Evolutionary conservation across 176 grass and related monocot genomes (phyloP).

Genomic region (Aegilops umbellulata): DNA sequence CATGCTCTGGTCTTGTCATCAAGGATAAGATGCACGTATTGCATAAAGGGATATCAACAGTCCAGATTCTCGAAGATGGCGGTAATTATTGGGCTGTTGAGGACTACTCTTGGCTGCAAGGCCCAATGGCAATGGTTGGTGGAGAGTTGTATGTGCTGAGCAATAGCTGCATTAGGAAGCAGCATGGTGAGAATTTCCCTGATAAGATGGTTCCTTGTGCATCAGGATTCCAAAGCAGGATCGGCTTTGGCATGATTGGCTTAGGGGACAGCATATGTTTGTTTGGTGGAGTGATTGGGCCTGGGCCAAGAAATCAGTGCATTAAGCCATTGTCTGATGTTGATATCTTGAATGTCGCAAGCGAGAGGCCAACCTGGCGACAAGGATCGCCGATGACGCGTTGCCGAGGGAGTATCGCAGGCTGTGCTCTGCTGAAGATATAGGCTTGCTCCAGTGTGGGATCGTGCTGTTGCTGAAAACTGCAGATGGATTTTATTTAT

Average conservation of each 20-base stretch:
- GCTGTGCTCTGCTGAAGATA: conserved; percentile 86
- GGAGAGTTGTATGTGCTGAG: conserved; percentile 88
- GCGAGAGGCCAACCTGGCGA: conserved; percentile 82
- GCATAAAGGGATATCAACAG: conserved; percentile 83
- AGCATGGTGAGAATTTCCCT: conserved; percentile 57
- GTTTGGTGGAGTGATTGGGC: conserved; percentile 89
- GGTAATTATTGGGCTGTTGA: conserved; percentile 68
- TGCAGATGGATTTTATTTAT: conserved; percentile 19
- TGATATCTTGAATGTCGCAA: conserved; percentile 80
- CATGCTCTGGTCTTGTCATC: conserved; percentile 87
- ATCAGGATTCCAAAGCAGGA: conserved; percentile 89
- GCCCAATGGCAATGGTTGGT: conserved; percentile 81
- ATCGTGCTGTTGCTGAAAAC: neutral
- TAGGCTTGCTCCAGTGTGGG: conserved; percentile 25
- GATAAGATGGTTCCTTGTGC: conserved; percentile 88
- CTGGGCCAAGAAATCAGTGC: conserved; percentile 90
- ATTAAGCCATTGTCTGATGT: conserved; percentile 86
- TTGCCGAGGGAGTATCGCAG: conserved; percentile 77
- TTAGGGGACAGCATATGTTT: conserved; percentile 75
- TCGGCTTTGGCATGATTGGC: conserved; percentile 90
- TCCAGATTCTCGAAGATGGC: conserved; percentile 85
- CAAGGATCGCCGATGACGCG: conserved; percentile 75
- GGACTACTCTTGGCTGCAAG: conserved; percentile 89
- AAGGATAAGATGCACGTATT: conserved; percentile 85
- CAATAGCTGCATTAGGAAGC: conserved; percentile 91